Evolutionary conservation across 2,329 filamentous ascomycete genomes (phyloP).

Genomic region (Stenocarpella maydis): DNA sequence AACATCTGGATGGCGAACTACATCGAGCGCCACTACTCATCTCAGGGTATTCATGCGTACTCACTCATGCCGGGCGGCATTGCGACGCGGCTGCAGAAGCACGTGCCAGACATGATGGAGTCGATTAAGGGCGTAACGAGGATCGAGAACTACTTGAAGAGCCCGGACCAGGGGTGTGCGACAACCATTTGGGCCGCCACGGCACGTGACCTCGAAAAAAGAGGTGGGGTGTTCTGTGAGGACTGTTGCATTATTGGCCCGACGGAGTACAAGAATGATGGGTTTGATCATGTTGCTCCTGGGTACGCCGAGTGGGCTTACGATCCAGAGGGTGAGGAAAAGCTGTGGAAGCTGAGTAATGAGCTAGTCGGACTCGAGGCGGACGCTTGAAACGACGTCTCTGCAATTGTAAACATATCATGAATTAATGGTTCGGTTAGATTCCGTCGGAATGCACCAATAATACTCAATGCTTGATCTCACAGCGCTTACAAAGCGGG

Average conservation of each 20-base stretch:
- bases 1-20: conserved; percentile 57
- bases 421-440: neutral
- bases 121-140: conserved; percentile 32
- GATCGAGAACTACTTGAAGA: conserved; percentile 41
- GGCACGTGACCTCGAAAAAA: conserved; percentile 48
- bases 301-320: conserved; percentile 42
- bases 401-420: neutral
- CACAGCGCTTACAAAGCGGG: too few species aligned
- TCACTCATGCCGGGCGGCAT: conserved; percentile 56
- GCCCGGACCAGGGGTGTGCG: conserved; percentile 51
- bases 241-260: conserved; percentile 47
- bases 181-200: conserved; percentile 52
- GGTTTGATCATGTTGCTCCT: neutral
- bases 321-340: conserved; percentile 46
- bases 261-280: conserved; percentile 32
- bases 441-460: neutral
- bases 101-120: conserved; percentile 39
- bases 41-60: conserved; percentile 49
- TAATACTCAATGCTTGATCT: neutral
- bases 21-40: conserved; percentile 53
- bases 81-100: conserved; percentile 41
- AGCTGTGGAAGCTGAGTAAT: conserved; percentile 50
- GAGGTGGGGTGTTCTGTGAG: conserved; percentile 52
- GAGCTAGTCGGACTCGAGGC: conserved; percentile 41
- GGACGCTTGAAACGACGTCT: neutral